Base-by-base conservation (phyloP, 2,329 filamentous ascomycete genomes). In the Rhytidhysteron rufulum region DNA sequence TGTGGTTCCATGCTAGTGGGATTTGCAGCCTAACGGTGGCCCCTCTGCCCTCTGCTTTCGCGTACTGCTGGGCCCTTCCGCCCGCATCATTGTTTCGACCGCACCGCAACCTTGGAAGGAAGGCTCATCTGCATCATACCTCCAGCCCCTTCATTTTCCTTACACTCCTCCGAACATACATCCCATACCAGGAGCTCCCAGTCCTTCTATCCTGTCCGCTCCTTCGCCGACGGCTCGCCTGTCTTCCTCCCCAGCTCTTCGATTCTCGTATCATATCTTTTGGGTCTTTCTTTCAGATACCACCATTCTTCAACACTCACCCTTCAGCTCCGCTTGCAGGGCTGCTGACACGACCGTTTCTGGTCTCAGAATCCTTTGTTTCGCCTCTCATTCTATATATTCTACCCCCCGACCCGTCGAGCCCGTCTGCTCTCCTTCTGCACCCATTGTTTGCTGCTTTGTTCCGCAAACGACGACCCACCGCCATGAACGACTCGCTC, bases 401-500 rank as follows among this genome's bases (percentile, higher is more conserved):
- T 15, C 22, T 30, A 31, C 40, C 36, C 31, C 39, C 30, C 39
- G 34, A 13, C 39, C 31, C 41, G 36, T 32, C 34, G 38, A 13
- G 37, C 34, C 19, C 19, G 17, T 35, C 20, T 35, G 38, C 37
- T 22, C 41, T 40, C 35, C 36, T 32, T 34, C 29, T 31, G 34
- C 43, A 24, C 33, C 36, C 36, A n/a, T 34, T 27, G 19, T n/a
- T 7, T 18, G 10, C 30, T 3, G n/a, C n/a, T n/a, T n/a, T n/a
- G n/a, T n/a, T n/a, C n/a, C n/a, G n/a, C 18, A 13, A 20, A n/a
- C 24, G 30, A n/a, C 15, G 27, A 24, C 24, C 24, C 24, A 32
- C 45, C 43, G 45, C 31, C 29, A 51, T 50, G 52, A 34, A 47
- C 34, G 55, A 52, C 54, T 57, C 61, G 35, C 53, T 57, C 25